Conservation (phyloP, 1,139 yeast species). For the Pichia norvegensis region DNA sequence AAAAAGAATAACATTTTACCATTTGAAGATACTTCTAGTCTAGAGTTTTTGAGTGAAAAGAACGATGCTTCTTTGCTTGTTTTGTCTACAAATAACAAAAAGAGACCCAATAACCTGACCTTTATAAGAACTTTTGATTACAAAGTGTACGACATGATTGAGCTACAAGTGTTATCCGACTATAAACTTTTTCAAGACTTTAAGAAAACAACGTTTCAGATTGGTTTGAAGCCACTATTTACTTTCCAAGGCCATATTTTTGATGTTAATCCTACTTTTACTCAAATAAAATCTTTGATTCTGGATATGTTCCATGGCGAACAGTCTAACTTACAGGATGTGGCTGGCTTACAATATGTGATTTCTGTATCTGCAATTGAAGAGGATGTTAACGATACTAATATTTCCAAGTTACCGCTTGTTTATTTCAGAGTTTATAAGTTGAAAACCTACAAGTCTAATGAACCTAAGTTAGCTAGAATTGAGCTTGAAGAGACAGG, state of each 20-base stretch:
- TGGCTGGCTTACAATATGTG: conserved; percentile 88
- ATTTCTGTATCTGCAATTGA: conserved; percentile 76
- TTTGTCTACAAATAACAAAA: conserved; percentile 76
- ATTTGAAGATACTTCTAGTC: conserved; percentile 79
- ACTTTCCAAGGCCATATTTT: conserved; percentile 88
- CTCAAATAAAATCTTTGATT: conserved; percentile 80
- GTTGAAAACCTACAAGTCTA: conserved; percentile 66
- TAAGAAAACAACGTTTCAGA: conserved; percentile 67
- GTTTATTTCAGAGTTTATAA: conserved; percentile 88
- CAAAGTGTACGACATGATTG: conserved; percentile 90
- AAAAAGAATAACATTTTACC: conserved; percentile 88
- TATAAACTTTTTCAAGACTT: conserved; percentile 73
- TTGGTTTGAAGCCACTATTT: conserved; percentile 94
- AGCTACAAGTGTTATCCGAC: conserved; percentile 64
- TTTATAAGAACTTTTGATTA: conserved; percentile 85
- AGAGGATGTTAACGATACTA: conserved; percentile 56
- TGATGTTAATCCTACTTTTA: conserved; percentile 80
- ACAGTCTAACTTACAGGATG: conserved; percentile 77
- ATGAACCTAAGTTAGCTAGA: conserved; percentile 83
- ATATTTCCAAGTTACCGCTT: conserved; percentile 50
- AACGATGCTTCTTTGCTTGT: conserved; percentile 85
- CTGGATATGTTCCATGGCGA: conserved; percentile 90
- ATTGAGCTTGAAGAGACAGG: conserved; percentile 94
- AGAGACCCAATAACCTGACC: conserved; percentile 86
- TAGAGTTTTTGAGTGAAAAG: conserved; percentile 91